Evolutionary conservation across 2,329 filamentous ascomycete genomes (phyloP).

Genomic region (Lecanicillium sp.): DNA sequence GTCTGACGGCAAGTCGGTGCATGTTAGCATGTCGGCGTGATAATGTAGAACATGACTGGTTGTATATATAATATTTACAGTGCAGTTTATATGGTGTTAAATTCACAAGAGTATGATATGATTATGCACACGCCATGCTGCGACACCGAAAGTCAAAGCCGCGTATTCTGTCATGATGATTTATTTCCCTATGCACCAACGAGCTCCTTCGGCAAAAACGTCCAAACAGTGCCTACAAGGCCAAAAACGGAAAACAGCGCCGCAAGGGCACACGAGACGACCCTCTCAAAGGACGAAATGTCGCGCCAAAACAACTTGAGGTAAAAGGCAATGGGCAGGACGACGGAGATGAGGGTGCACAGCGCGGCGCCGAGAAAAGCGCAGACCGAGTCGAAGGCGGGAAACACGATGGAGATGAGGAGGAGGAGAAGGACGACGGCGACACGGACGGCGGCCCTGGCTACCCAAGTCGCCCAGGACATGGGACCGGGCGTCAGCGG

Average conservation of each 20-base stretch:
- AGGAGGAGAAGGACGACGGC: conserved; percentile 65
- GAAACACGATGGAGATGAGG: conserved; percentile 59
- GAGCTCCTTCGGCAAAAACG: conserved; percentile 73
- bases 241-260: conserved; percentile 63
- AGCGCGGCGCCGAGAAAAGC: conserved; percentile 81
- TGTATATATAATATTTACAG: no score
- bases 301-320: conserved; percentile 79
- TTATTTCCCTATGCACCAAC: no score
- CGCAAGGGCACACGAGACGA: conserved; percentile 62
- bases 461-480: conserved; percentile 11
- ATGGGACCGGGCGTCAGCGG: conserved; percentile 24
- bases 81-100: no score
- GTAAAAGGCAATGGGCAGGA: conserved; percentile 81
- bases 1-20: no score
- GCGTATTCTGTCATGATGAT: no score
- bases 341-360: conserved; percentile 91
- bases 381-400: conserved; percentile 85
- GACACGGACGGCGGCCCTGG: conserved; percentile 55
- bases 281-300: conserved; percentile 54
- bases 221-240: conserved; percentile 74
- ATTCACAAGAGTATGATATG: no score
- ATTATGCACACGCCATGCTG: no score
- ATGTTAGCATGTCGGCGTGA: no score
- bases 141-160: no score
- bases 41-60: no score